Percentiles rank a stretch among this genome's conserved stretches.
These are phyloP conservation scores for Cryoendolithus antarcticus DNA, from an alignment of 2,329 filamentous ascomycete species.

Conservation along the genomic window DNA sequence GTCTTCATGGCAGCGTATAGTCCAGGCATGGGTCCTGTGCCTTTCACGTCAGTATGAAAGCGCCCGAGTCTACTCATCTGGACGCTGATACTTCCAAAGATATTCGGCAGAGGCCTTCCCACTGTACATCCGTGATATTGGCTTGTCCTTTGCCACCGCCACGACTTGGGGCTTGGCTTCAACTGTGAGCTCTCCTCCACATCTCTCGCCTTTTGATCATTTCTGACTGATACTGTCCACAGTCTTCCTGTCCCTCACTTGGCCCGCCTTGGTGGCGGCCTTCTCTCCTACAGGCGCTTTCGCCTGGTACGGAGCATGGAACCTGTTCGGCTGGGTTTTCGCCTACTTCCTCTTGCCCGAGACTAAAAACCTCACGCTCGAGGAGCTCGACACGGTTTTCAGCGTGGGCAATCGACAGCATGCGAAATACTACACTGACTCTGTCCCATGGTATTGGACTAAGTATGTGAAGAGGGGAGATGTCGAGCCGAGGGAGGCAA, in stretches of 20 bases:
- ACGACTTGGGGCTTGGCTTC: constrained; percentile 41
- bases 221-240: too few species aligned
- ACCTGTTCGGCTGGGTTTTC: constrained; percentile 14
- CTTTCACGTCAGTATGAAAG: too few species aligned
- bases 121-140: constrained; percentile 28
- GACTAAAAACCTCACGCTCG: constrained; percentile 40
- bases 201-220: too few species aligned
- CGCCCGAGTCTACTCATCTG: too few species aligned
- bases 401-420: constrained; percentile 14
- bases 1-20: constrained; percentile 19
- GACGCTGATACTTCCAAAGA: constrained; percentile 14
- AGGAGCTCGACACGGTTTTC: constrained; percentile 49
- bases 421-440: constrained; percentile 15
- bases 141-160: constrained; percentile 36
- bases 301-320: constrained; percentile 43
- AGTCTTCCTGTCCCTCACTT: constrained; percentile 24
- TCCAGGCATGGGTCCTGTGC: constrained; percentile 28
- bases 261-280: constrained; percentile 36
- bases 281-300: constrained; percentile 42
- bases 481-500: constrained; percentile 10
- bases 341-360: constrained; percentile 22
- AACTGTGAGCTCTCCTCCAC: background rate
- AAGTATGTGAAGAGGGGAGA: constrained; percentile 12
- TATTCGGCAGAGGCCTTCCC: constrained; percentile 33
- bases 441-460: constrained; percentile 14